A percentile compares a stretch with the other conserved stretches of the same genome.
phyloP scores from a whole-genome alignment of 2,329 filamentous ascomycete genomes.

The Neonectria neomacrospora region DNA sequence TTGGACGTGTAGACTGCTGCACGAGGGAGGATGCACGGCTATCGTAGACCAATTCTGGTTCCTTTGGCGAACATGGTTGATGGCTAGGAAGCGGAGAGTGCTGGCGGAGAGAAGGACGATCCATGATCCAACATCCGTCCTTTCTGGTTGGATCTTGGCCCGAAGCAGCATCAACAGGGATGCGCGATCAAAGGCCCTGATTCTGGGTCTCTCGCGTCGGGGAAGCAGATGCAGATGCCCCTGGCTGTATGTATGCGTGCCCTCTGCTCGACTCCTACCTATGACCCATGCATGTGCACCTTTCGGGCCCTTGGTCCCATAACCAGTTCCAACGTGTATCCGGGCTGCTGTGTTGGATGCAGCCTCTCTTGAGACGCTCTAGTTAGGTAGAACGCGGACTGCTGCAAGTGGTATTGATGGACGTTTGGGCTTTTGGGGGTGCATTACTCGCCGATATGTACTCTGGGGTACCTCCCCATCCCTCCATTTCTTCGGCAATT shows the following conservation, averaged over 20 bases:
- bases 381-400: conserved; percentile 15
- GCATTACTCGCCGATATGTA: conserved; percentile 21
- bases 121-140: background rate
- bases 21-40: background rate
- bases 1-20: background rate
- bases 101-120: background rate
- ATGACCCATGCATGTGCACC: background rate
- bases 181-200: background rate
- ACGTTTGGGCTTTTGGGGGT: conserved; percentile 2
- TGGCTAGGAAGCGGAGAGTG: background rate
- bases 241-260: too few relatives aligned
- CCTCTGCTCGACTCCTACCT: background rate
- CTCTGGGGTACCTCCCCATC: conserved; percentile 2
- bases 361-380: conserved; percentile 12
- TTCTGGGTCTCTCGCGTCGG: background rate
- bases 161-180: background rate
- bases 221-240: background rate
- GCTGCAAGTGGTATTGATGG: background rate
- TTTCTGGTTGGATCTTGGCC: background rate
- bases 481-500: background rate
- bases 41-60: background rate
- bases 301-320: background rate
- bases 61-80: background rate
- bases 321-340: conserved; percentile 2
- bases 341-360: background rate